Evolutionary conservation across 2,329 filamentous ascomycete genomes (phyloP), one percentile per base, ranked within the genome.

Genomic region (Penicillium concentricum): DNA sequence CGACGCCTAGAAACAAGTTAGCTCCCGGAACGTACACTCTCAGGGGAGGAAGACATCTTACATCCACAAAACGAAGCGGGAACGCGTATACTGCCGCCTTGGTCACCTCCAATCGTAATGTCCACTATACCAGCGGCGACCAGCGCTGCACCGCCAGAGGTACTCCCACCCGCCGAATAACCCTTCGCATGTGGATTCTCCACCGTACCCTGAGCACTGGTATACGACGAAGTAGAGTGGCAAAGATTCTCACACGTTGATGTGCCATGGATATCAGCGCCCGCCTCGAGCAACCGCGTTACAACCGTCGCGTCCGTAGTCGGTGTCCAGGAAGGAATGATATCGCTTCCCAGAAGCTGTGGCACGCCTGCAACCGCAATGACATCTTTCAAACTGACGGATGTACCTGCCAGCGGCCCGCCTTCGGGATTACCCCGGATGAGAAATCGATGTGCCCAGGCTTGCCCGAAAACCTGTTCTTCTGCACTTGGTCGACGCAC

Each of bases 201-300:
- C 7, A 71, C 60, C 2, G 47, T 62, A 2, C 69, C 69, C 20
- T 68, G 65, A 6, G 66, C 67, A 60, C 66, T 69, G 4, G 67
- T 69, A 54, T 62, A 70, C 12, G 68, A 70, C 5, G 64, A 64
- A 4, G 68, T 69, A 2, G 68, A 69, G 32, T 68, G 65, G 59
- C 80, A 84, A 46, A 80, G 78, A 61, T 82, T 82, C 58, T 85
- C 83, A 56, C 82, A 85, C 0, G 76, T 76, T 1, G 80, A 74
- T 0, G 81, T 83, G 12, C 82, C 79, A 8, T 77, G 72, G 16
- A 85, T 78, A 42, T 77, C 66, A 0, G 76, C 82, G 0, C 82
- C 82, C 2, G 79, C 80, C 16, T 82, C 77, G 3, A 85, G 67
- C 0, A 78, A 68, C 15, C 83, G 70, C 0, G 76, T 80, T 22